Evolutionary conservation across 257 asterid species (phyloP).

Genomic region (Apocynum venetum): DNA sequence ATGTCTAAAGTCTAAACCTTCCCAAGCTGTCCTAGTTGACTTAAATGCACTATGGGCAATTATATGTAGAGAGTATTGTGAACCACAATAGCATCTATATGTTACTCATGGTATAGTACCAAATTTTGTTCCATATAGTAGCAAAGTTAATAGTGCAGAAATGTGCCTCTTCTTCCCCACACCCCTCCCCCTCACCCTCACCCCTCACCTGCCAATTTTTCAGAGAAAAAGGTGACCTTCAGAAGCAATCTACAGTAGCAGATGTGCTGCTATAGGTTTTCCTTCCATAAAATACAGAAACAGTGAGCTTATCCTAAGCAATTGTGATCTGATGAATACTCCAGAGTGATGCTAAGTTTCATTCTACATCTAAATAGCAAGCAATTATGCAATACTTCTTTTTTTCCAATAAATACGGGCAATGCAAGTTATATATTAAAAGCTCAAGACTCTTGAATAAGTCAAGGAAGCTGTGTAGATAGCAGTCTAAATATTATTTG

Average conservation of each 20-base stretch:
- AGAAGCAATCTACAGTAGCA: constrained; percentile 5
- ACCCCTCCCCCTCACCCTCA: too few species aligned
- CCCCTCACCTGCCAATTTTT: not conserved
- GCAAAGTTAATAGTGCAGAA: not conserved
- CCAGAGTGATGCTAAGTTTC: not conserved
- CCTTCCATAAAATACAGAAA: not conserved
- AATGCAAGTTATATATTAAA: not conserved
- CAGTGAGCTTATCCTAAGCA: not conserved
- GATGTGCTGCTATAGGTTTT: not conserved
- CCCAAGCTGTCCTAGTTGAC: not conserved
- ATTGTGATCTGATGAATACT: not conserved
- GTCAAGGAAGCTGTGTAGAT: not conserved
- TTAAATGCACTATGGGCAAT: not conserved
- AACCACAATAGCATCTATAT: not conserved
- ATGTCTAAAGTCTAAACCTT: not conserved
- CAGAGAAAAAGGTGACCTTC: not conserved
- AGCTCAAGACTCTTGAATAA: not conserved
- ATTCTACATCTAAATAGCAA: not conserved
- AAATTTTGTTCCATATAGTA: not conserved
- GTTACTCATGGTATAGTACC: not conserved
- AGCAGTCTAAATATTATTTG: not conserved
- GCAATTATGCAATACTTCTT: not conserved
- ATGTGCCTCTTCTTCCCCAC: not conserved
- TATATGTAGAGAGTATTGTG: not conserved
- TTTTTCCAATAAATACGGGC: not conserved